phyloP scores from a whole-genome alignment of 1,284 basidiomycete genomes.

The Tylopilus microsporus region DNA sequence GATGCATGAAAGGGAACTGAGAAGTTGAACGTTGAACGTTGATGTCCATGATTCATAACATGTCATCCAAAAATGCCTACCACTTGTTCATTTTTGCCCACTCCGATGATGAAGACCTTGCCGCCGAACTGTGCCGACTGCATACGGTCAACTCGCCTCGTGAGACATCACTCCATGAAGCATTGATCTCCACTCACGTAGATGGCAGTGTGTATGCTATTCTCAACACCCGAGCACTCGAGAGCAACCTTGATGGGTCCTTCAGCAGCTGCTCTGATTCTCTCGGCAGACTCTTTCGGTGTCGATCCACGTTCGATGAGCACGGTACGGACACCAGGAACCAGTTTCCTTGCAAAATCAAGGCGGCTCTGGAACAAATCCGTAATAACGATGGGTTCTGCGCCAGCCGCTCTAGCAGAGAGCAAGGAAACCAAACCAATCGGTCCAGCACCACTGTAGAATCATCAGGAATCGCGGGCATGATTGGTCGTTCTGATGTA shows the following conservation, averaged over 20 bases:
- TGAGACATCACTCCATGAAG: neutral
- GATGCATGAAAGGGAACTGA: conserved; percentile 65
- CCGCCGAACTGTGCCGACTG: conserved; percentile 56
- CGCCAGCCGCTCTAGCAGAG: conserved; percentile 76
- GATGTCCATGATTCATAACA: neutral
- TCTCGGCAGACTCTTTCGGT: conserved; percentile 46
- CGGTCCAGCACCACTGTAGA: conserved; percentile 68
- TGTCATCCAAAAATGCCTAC: conserved; percentile 26
- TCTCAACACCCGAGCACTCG: conserved; percentile 78
- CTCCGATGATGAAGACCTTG: conserved; percentile 63
- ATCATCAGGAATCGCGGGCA: conserved; percentile 7
- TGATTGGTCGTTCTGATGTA: conserved; percentile 21
- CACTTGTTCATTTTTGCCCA: conserved; percentile 55
- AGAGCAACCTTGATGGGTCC: conserved; percentile 47
- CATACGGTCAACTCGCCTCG: neutral
- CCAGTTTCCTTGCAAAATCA: conserved; percentile 74
- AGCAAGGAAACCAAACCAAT: conserved; percentile 79
- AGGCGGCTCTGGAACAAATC: conserved; percentile 78
- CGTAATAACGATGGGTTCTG: conserved; percentile 71
- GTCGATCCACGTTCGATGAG: conserved; percentile 43
- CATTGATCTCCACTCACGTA: conserved; percentile 42
- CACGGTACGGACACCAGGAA: conserved; percentile 62
- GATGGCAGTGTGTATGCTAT: conserved; percentile 63
- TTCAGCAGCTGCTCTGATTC: conserved; percentile 48
- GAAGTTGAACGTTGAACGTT: conserved; percentile 1